Conservation (phyloP, 2,329 filamentous ascomycete species). For the Fusarium drepaniforme region DNA sequence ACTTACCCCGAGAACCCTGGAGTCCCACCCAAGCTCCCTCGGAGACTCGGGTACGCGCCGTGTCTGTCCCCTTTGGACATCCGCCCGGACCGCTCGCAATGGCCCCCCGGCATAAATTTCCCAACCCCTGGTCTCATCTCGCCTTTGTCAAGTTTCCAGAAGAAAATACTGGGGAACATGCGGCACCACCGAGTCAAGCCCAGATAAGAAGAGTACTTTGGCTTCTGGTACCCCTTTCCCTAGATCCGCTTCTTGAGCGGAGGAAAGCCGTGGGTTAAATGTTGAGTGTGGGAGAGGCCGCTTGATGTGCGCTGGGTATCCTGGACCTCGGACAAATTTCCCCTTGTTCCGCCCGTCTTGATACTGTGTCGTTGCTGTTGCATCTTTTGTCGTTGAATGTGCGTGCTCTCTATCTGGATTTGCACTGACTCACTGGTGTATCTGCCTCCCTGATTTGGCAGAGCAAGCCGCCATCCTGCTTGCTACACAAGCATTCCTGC, state of each 20-base stretch:
- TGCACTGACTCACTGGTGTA: constrained; percentile 7
- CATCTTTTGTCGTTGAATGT: neutral
- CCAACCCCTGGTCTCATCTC: constrained; percentile 31
- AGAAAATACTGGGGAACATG: constrained; percentile 22
- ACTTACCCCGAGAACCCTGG: neutral
- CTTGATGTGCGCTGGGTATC: constrained; percentile 10
- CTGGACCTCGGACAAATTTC: constrained; percentile 14
- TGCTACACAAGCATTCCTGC: constrained; percentile 32
- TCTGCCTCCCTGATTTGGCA: constrained; percentile 23
- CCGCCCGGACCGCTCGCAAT: constrained; percentile 12
- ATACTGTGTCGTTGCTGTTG: constrained; percentile 1
- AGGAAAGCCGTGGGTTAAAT: neutral
- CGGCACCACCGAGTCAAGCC: constrained; percentile 20
- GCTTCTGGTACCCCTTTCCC: constrained; percentile 7
- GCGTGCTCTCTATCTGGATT: neutral
- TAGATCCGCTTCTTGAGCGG: neutral
- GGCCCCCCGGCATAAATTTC: constrained; percentile 29
- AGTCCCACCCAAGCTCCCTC: neutral
- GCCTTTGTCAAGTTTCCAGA: constrained; percentile 35
- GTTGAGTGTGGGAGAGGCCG: neutral
- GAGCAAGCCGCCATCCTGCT: constrained; percentile 9
- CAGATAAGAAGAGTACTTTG: constrained; percentile 15
- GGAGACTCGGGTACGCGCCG: constrained; percentile 22
- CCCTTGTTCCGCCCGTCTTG: constrained; percentile 12
- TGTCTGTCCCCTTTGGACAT: constrained; percentile 16